Evolutionary conservation across 805 yeast species (phyloP).

Genomic region (Scheffersomyces spartinae): DNA sequence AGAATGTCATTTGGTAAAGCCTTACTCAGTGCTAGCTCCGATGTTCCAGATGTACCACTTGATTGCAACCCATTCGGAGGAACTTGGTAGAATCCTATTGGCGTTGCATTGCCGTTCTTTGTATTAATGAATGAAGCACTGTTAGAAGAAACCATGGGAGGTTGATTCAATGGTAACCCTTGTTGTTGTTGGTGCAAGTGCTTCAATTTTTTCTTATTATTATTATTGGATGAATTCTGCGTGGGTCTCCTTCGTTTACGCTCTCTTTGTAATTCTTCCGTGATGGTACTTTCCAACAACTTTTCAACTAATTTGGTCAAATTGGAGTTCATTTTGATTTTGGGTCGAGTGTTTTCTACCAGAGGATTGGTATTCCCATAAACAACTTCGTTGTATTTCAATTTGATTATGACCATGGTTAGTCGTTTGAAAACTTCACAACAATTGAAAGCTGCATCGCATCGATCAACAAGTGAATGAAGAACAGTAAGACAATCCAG

Average conservation of each 20-base stretch:
- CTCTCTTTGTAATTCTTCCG: constrained; percentile 1
- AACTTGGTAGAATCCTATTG: too few species aligned
- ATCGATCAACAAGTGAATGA: constrained; percentile 48
- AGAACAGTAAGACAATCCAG: constrained; percentile 47
- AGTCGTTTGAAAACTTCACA: constrained; percentile 60
- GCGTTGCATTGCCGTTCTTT: too few species aligned
- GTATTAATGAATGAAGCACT: too few species aligned
- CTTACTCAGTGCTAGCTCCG: too few species aligned
- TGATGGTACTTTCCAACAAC: constrained; percentile 10
- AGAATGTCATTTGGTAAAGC: too few species aligned
- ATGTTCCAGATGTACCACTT: too few species aligned
- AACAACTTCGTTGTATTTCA: constrained; percentile 34
- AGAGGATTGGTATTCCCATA: constrained; percentile 9
- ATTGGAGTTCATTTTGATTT: constrained; percentile 26
- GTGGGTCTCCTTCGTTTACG: constrained; percentile 1
- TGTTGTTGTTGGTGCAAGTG: too few species aligned
- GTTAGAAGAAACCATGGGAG: too few species aligned
- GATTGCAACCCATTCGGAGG: too few species aligned
- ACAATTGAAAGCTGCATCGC: constrained; percentile 72
- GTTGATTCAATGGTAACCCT: too few species aligned
- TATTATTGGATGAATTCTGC: constrained; percentile 3
- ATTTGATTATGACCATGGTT: constrained; percentile 56
- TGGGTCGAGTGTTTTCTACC: constrained; percentile 18
- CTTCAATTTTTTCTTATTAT: not conserved
- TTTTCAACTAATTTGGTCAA: constrained; percentile 26